Base-by-base conservation (phyloP, 2,329 filamentous ascomycete species). In the Trichophyton equinum region DNA sequence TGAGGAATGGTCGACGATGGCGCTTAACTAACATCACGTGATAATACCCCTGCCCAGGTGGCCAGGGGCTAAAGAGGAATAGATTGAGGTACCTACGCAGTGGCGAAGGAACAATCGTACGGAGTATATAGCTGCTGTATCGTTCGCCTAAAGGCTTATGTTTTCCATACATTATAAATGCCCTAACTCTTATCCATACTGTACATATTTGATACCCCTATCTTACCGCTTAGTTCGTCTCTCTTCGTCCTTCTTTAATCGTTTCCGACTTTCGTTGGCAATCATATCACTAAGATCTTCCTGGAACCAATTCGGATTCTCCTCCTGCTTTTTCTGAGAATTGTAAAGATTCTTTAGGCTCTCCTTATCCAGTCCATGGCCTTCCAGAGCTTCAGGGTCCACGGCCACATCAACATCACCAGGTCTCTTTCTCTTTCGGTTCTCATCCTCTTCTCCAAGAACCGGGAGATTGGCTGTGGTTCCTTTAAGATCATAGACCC, bases 271-370 rank as follows among this genome's bases (percentile, higher is more conserved):
- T 77, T 97, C 94, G 69, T 89, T 86, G 11, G 90, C 90, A 77
- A 99, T 96, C 89, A 99, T 95, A 69, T 96, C 89, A 68, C 86
- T 92, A 61, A 99, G 75, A 71, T 96, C 92, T 67, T 97, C 92
- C 72, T 95, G 89, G 62, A 84, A 82, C 83, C 86, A 90, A 68
- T 85, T 82, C 22, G 84, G 83, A 40, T 86, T 85, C 74, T 83
- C 71, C 78, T 87, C 79, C 77, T 81, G 81, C 69, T 83, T 80
- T 68, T 82, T 81, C 71, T 84, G 78, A 38, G 79, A 84, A 62
- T 97, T 91, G 69, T 95, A 99, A 70, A 86, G 82, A 69, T 82
- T 85, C 72, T 82, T 83, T 68, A 99, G 73, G 67, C 91, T 88
- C 27, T 96, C 91, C 73, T 92, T 95, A 74, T 82, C 87, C 68